Conservation (phyloP, 1,284 basidiomycete species). For the Apiotrichum domesticum region DNA sequence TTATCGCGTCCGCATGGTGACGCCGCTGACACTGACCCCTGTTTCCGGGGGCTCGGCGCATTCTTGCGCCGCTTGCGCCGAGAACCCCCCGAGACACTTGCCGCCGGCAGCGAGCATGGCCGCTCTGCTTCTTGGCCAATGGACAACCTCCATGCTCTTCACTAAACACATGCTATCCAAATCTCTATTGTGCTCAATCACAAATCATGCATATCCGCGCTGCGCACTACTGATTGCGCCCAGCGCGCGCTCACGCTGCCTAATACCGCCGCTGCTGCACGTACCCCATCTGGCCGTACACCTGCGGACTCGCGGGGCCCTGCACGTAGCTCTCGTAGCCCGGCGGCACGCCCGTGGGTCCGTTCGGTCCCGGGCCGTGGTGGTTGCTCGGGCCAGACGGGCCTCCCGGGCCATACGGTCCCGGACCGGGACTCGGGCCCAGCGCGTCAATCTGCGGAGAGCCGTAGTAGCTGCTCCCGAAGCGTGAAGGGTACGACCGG, state of each 20-base stretch:
- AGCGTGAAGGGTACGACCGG: not conserved
- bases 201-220: not conserved
- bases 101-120: no score
- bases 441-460: not conserved
- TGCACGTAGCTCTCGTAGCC: conserved; percentile 3
- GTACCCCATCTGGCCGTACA: conserved; percentile 8
- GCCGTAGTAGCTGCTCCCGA: not conserved
- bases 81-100: not conserved
- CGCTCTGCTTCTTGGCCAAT: no score
- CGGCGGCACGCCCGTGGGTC: not conserved
- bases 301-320: conserved; percentile 3
- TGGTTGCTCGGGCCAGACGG: not conserved
- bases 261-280: conserved; percentile 8
- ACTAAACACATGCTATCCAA: no score
- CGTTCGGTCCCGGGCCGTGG: not conserved
- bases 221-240: not conserved
- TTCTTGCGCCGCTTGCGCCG: not conserved
- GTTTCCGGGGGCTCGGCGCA: not conserved
- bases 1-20: no score
- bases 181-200: no score
- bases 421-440: not conserved
- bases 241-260: not conserved
- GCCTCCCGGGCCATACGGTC: not conserved
- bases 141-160: no score
- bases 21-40: no score